phyloP scores from a whole-genome alignment of 176 grass and related monocot species.

The Metroxylon sagu region DNA sequence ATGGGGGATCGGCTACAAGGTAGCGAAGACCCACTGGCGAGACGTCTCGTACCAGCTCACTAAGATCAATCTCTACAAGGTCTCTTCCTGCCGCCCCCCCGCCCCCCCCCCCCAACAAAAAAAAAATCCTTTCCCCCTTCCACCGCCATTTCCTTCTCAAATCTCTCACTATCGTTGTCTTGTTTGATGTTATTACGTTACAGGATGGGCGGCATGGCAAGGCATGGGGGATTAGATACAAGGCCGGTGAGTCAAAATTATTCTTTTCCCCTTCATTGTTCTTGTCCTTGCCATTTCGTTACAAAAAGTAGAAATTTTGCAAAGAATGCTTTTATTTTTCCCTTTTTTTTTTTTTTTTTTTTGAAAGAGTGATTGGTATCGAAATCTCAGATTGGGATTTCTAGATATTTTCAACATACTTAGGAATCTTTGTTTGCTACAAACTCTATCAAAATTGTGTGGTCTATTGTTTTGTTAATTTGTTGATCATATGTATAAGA shows the following conservation, averaged over 20 bases:
- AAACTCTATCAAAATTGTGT: too few relatives aligned
- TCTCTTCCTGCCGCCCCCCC: not conserved
- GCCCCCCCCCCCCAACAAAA: not conserved
- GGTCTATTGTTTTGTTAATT: too few relatives aligned
- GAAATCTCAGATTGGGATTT: too few relatives aligned
- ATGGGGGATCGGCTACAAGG: constrained; percentile 84
- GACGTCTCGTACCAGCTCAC: constrained; percentile 88
- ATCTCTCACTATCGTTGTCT: not conserved
- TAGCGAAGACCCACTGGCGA: constrained; percentile 87
- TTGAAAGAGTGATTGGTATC: too few relatives aligned
- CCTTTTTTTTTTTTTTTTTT: too few relatives aligned
- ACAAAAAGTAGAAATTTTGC: too few relatives aligned
- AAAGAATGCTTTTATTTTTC: too few relatives aligned
- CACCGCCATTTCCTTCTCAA: not conserved
- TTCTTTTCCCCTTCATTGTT: too few relatives aligned
- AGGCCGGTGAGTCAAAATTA: constrained; percentile 45
- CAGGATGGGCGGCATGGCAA: constrained; percentile 91
- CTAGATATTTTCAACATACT: too few relatives aligned
- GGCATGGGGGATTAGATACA: constrained; percentile 79
- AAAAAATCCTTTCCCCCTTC: not conserved
- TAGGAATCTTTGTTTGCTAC: too few relatives aligned
- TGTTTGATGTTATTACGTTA: constrained; percentile 4
- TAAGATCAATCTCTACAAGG: constrained; percentile 99
- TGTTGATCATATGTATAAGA: too few relatives aligned
- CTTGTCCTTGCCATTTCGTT: too few relatives aligned